Evolutionary conservation across 2,329 filamentous ascomycete genomes (phyloP).

Genomic region (Aureobasidium sp.): DNA sequence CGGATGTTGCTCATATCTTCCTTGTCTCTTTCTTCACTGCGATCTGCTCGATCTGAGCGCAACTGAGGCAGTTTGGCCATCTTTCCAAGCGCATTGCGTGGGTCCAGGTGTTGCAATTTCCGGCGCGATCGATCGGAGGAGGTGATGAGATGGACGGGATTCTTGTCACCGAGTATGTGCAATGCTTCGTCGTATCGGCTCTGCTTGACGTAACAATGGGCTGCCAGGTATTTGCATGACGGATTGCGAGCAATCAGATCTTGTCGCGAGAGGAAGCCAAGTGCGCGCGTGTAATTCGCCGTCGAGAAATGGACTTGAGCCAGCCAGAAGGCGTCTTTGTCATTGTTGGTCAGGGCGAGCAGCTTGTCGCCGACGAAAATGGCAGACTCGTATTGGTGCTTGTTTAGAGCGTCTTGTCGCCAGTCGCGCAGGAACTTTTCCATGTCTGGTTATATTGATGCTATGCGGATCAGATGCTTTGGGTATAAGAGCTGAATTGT

Average conservation of each 20-base stretch:
- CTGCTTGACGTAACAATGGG: slow-evolving; percentile 91
- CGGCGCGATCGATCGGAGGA: slow-evolving; percentile 57
- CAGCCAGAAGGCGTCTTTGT: slow-evolving; percentile 92
- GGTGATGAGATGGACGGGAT: slow-evolving; percentile 78
- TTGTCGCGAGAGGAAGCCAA: slow-evolving; percentile 75
- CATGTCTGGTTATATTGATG: slow-evolving; percentile 46
- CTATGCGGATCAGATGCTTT: slow-evolving; percentile 1
- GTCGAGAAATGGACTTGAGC: slow-evolving; percentile 97
- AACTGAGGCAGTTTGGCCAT: slow-evolving; percentile 28
- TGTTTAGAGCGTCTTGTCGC: slow-evolving; percentile 91
- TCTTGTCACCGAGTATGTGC: slow-evolving; percentile 77
- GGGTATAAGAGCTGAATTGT: slow-evolving; percentile 1
- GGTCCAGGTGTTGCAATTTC: slow-evolving; percentile 61
- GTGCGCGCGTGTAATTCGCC: slow-evolving; percentile 87
- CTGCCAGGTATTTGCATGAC: slow-evolving; percentile 85
- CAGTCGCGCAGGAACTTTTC: slow-evolving; percentile 88
- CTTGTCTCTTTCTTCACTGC: slow-evolving; percentile 53
- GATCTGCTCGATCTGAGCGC: slow-evolving; percentile 46
- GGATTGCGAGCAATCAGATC: slow-evolving; percentile 74
- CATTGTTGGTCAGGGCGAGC: slow-evolving; percentile 83
- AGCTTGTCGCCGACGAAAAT: slow-evolving; percentile 98
- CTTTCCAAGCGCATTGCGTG: slow-evolving; percentile 41
- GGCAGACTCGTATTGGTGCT: slow-evolving; percentile 91
- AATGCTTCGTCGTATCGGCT: slow-evolving; percentile 84
- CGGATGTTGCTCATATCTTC: slow-evolving; percentile 69